Evolutionary conservation across 345 rosid genomes (phyloP), one percentile per base, ranked within the genome.

Genomic region (Orychophragmus violaceus): DNA sequence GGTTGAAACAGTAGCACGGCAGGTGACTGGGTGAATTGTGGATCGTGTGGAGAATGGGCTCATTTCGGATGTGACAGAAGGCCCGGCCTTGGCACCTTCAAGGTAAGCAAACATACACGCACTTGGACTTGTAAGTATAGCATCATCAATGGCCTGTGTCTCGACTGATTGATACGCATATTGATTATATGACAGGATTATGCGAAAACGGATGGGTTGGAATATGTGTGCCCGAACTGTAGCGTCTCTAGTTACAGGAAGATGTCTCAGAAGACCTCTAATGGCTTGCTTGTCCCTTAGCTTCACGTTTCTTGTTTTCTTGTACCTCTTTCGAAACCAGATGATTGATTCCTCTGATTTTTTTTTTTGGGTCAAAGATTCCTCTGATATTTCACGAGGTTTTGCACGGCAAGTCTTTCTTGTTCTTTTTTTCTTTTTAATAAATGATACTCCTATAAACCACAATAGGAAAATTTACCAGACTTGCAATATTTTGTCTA

Each of bases 21-120:
- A 0, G 99, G 97, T 73, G 97, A 94, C 68, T 91, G 99, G 99
- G 99, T 94, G 56, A 94, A 94, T 74, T 94, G 99, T 68, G 96
- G 97, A 72, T 84, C 88, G 46, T 94, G 99, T 27, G 99, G 95
- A 8, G 99, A 94, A 72, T 91, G 99, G 99, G 99, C 99, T 12
- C 99, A 94, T 78, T 94, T 94, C 62, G 97, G 99, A 70, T 91
- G 99, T 79, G 99, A 94, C 68, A 77, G 95, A 80, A 87, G 97
- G 71, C 96, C 90, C 50, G 97, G 99, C 19, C 99, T 90, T 8
- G 99, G 97, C 36, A 97, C 99, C 76, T 94, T 94, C 46, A 94
- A 94, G 93, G 99, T 90, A 77, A 28, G 29, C n/a, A 71, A 45
- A 9, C 21, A n/a, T 36, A 24, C 6, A 22, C 16, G 3, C 14